Base-by-base conservation (phyloP, 2,329 filamentous ascomycete species). In the Diaporthe eres region DNA sequence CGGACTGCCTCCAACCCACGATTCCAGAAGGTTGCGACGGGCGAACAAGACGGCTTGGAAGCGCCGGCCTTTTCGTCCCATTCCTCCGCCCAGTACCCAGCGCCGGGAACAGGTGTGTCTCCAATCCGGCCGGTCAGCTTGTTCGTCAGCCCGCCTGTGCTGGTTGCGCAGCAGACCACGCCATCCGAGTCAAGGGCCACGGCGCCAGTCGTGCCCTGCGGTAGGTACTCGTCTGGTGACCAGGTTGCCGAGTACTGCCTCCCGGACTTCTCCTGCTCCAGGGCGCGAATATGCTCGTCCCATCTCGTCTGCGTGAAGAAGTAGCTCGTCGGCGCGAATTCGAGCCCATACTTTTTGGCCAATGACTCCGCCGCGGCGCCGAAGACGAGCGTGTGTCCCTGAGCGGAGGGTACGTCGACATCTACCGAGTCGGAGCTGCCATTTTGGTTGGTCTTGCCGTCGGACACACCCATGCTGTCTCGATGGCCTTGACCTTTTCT, bases 71-170 rank as follows among this genome's bases (percentile, higher is more conserved):
- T 84, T 74, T 92, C 90, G 10, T 84, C 83, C 95, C 95, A 98
- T 79, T 95, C 91, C 82, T 97, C 95, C 0, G 95, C 95, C 95
- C 95, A 98, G 83, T 95, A 98, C 0, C 95, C 95, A 0, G 95
- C 94, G 0, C 95, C 95, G 0, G 95, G 86, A 0, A 93, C 93
- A 0, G 95, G 95, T 15, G 95, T 98, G 82, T 98, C 95, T 0
- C 95, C 95, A 77, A 98, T 93, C 28, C 95, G 88, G 0, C 95
- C 95, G 0, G 94, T 94, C 73, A 96, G 85, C 86, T 98, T 98
- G 82, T 98, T 98, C 31, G 95, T 98, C 83, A 98, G 82, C 0
- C 95, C 95, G 7, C 95, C 95, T 0, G 91, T 92, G 80, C 89
- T 92, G 3, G 91, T 92, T 0, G 90, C 91, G n/a, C 83, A 87